Base-by-base conservation (phyloP, 257 asterid species). In the Solanum microdontum region DNA sequence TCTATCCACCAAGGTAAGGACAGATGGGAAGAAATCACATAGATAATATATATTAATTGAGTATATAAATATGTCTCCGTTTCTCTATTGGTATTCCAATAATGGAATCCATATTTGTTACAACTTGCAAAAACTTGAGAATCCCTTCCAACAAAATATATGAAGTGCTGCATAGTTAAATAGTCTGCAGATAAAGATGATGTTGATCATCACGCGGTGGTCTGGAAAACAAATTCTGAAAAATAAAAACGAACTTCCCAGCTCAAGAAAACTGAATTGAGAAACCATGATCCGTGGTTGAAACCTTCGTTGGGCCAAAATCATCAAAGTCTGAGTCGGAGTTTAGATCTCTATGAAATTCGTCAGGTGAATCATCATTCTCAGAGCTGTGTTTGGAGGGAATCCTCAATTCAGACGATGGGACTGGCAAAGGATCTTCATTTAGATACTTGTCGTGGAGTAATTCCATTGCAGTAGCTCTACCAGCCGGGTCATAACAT, bases 401-500 rank as follows among this genome's bases (percentile, higher is more conserved):
- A 83, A 97, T 91, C 89, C 98, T 92, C 86, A 97, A 90, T 89
- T 94, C 95, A 60, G 96, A 90, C 15, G 92, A 33, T 23, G 93
- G 91, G 17, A 91, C 91, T 0, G 99, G 98, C 11, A 93, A 88
- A 39, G 99, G 99, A 51, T 94, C 98, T 91, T 94, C 98, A 11
- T 89, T 95, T 87, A 97, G 91, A 91, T 97, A 97, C 90, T 92
- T 96, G 75, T 93, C 98, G 6, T 92, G 93, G 73, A 97, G 98
- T 89, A 96, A 80, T 87, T 97, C 99, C 94, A 91, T 88, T 1
- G 99, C 94, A 68, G 95, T 91, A 30, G 99, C 96, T 88, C 99
- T 91, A 87, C 92, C 89, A 17, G 92, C 88, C 3, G 99, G 99
- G 80, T 97, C 93, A 21, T 91, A 95, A 88, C 94, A 91, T 6